Evolutionary conservation across 73 alveolate species (phyloP), one percentile per base, ranked within the genome.

Genomic region (Paramecium tetraurelia): DNA sequence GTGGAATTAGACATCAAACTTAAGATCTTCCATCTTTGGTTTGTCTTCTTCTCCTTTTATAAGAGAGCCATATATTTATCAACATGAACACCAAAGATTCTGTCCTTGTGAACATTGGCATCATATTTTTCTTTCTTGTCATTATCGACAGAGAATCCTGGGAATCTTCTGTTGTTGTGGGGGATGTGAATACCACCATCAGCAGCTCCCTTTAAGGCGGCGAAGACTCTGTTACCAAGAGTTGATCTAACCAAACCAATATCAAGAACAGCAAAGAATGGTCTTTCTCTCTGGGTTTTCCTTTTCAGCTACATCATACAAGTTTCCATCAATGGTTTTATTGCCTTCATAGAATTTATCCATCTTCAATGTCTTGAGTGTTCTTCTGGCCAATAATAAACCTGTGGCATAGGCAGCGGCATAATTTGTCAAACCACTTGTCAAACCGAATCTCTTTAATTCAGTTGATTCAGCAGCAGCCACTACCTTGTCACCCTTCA

Each of bases 391-490:
- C 88, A 96, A 89, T 90, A 99, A 97, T 89, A 99, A 99, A 41
- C 99, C 99, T 43, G 99, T 99, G 93, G 99, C 98, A 95, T 99
- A 99, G 21, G 99, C 99, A 24, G 99, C 99, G 21, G 99, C 98
- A 96, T 97, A 99, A 95, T 98, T 98, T 95, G 99, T 98, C 58
- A 98, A 95, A 86, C 99, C 99, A 85, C 99, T 98, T 35, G 96
- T 94, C 83, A 92, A 85, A 86, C 99, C 99, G 97, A 92, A 98
- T 96, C 95, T 96, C 94, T 86, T 92, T 58, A 99, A 96, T 95
- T 99, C 99, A 69, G 85, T 92, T 38, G 99, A 97, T 93, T 95
- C 97, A 48, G 99, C 99, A 59, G 97, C 97, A 76, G 99, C 93
- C 93, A 98, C 96, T 88, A 98, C 98, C 86, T 95, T 95, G 86